Conservation (phyloP, 2,329 filamentous ascomycete genomes). For the Bertia moriformis region DNA sequence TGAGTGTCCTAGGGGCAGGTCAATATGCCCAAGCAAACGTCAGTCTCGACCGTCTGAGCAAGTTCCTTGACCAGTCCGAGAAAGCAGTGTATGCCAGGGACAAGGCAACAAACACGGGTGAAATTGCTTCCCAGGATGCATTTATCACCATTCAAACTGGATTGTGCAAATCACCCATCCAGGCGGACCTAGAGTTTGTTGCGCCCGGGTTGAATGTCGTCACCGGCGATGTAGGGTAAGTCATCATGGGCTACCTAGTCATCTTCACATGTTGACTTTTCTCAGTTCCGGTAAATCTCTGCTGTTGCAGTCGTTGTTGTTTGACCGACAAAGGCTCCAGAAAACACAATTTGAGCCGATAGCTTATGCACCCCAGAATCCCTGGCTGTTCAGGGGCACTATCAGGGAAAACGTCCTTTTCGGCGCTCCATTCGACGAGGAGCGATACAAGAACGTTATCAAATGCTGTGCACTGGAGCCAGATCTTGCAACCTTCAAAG, state of each 20-base stretch:
- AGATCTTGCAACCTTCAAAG: conserved; percentile 1
- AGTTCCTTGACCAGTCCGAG: conserved; percentile 1
- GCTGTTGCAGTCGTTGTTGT: background rate
- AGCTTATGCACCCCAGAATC: background rate
- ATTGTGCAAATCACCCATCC: no score
- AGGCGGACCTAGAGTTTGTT: background rate
- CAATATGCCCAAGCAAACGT: conserved; percentile 6
- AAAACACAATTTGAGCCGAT: conserved; percentile 5
- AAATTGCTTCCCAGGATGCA: no score
- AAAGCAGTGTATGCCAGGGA: no score
- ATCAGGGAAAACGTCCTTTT: background rate
- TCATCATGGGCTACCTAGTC: no score
- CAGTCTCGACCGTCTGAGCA: conserved; percentile 4
- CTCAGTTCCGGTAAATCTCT: background rate
- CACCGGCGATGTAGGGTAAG: background rate
- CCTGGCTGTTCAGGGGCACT: background rate
- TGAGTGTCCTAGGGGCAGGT: conserved; percentile 5
- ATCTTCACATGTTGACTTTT: background rate
- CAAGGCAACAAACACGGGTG: no score
- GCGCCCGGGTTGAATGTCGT: background rate
- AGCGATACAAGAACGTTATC: background rate
- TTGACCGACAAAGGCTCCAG: conserved; percentile 2
- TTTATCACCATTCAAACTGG: no score
- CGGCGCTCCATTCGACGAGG: background rate
- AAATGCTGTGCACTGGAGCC: background rate